phyloP scores from a whole-genome alignment of 2,329 filamentous ascomycete genomes.

The Xylariomycetidae sp. region DNA sequence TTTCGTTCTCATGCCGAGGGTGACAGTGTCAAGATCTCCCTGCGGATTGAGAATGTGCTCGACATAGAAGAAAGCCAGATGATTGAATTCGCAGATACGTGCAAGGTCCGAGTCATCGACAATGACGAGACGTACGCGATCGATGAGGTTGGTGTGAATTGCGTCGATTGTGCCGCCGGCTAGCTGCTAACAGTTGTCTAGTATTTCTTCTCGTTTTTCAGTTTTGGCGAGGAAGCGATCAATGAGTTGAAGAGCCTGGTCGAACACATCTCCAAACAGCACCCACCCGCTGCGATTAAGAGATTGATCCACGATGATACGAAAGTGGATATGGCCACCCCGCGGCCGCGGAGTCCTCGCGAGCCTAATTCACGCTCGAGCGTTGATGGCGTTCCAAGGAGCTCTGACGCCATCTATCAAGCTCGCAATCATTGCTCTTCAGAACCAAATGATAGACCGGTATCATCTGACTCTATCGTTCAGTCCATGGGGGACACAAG shows the following conservation, averaged over 20 bases:
- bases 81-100: conserved; percentile 85
- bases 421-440: conserved; percentile 39
- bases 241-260: conserved; percentile 69
- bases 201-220: conserved; percentile 98
- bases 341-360: conserved; percentile 32
- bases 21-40: conserved; percentile 90
- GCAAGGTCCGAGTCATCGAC: conserved; percentile 88
- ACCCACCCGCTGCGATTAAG: too few species aligned
- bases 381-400: conserved; percentile 44
- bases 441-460: conserved; percentile 46
- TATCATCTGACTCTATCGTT: conserved; percentile 68
- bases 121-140: conserved; percentile 92
- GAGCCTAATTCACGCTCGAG: conserved; percentile 49
- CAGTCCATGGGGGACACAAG: conserved; percentile 70
- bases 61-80: conserved; percentile 90
- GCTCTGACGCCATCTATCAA: conserved; percentile 46
- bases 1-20: conserved; percentile 95
- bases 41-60: conserved; percentile 82
- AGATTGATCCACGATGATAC: too few species aligned
- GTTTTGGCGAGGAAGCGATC: conserved; percentile 75
- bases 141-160: conserved; percentile 72
- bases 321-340: too few species aligned
- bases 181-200: conserved; percentile 32
- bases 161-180: neutral
- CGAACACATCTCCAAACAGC: conserved; percentile 52